Percentiles rank a stretch among this genome's conserved stretches.
phyloP scores from a whole-genome alignment of 1,284 basidiomycete species.

The Irpex sp. region DNA sequence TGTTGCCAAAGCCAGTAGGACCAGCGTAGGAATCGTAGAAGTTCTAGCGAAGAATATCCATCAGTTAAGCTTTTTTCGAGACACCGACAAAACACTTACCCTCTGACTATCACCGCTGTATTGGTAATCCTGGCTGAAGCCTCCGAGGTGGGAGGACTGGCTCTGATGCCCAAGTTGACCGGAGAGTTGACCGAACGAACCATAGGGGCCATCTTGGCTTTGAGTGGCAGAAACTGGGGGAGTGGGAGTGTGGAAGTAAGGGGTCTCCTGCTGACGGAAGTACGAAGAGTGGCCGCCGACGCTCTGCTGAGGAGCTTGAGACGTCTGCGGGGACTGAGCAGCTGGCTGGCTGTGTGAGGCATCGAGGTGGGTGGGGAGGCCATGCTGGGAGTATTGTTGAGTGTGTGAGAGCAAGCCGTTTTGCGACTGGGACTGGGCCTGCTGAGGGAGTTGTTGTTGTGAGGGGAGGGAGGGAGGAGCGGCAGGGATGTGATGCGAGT shows the following conservation, averaged over 20 bases:
- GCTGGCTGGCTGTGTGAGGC: constrained; percentile 43
- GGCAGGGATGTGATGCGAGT: constrained; percentile 34
- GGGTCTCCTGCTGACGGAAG: constrained; percentile 55
- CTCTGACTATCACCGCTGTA: constrained; percentile 58
- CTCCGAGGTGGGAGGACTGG: constrained; percentile 52
- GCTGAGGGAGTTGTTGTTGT: constrained; percentile 19
- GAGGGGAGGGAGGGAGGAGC: constrained; percentile 18
- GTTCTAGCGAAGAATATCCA: constrained; percentile 38
- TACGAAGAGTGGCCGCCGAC: constrained; percentile 47
- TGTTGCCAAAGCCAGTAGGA: constrained; percentile 55
- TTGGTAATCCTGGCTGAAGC: constrained; percentile 61
- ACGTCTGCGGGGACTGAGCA: constrained; percentile 30
- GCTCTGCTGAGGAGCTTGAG: constrained; percentile 41
- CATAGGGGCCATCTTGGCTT: constrained; percentile 62
- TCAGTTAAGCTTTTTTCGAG: neutral
- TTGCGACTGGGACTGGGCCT: constrained; percentile 26
- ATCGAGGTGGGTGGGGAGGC: constrained; percentile 59
- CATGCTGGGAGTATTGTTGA: constrained; percentile 51
- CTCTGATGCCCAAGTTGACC: constrained; percentile 44
- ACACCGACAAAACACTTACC: constrained; percentile 34
- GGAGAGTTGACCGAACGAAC: constrained; percentile 58
- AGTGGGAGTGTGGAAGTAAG: constrained; percentile 73
- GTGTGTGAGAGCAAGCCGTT: constrained; percentile 21
- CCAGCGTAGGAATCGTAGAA: constrained; percentile 69
- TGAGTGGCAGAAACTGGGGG: constrained; percentile 56